These are phyloP conservation scores for Begonia loranthoides DNA, from an alignment of 306 rosid genomes.

Conservation along the genomic window DNA sequence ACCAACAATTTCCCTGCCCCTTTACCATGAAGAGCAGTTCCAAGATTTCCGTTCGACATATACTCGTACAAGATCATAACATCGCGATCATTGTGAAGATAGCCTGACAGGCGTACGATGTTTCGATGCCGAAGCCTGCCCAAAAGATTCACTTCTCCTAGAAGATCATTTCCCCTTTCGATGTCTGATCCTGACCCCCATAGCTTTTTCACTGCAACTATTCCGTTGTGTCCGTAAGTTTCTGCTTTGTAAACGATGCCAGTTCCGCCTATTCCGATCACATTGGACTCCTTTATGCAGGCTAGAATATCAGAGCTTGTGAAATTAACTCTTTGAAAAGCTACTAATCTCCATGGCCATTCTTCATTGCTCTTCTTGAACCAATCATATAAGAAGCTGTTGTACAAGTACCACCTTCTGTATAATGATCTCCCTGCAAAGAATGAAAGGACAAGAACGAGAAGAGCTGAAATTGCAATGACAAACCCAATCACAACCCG, in stretches of 20 bases:
- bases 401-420: constrained; percentile 37
- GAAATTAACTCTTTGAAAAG: constrained; percentile 79
- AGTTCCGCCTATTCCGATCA: constrained; percentile 71
- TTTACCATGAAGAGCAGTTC: constrained; percentile 63
- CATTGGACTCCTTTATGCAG: constrained; percentile 56
- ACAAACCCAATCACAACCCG: constrained; percentile 40
- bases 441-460: constrained; percentile 28
- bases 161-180: constrained; percentile 40
- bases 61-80: constrained; percentile 69
- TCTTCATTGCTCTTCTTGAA: constrained; percentile 40
- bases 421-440: constrained; percentile 39
- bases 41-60: constrained; percentile 84
- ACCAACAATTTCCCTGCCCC: constrained; percentile 35
- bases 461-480: constrained; percentile 36
- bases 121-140: constrained; percentile 87
- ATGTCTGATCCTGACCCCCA: constrained; percentile 44
- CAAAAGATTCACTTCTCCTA: constrained; percentile 64
- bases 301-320: constrained; percentile 55
- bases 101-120: constrained; percentile 66
- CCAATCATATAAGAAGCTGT: constrained; percentile 40
- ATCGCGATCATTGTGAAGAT: constrained; percentile 62
- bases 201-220: constrained; percentile 79
- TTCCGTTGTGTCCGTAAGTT: constrained; percentile 38
- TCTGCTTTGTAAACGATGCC: constrained; percentile 91
- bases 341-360: constrained; percentile 88